phyloP scores from a whole-genome alignment of 2,329 filamentous ascomycete genomes.

The Purpureocillium takamizusanense region DNA sequence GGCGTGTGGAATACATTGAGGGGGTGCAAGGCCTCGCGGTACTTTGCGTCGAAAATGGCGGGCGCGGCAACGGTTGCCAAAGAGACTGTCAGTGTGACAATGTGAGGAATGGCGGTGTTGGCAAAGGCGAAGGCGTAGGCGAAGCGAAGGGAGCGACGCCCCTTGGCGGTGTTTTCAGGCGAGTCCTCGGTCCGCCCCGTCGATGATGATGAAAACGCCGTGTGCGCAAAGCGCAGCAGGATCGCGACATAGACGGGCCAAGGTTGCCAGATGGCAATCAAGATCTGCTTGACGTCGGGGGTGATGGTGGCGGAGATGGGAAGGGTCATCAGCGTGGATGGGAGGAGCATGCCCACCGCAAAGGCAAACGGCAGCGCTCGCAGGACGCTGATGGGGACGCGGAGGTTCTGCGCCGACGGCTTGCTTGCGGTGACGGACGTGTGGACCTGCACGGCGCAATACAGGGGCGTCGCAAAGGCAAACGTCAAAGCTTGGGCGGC shows the following conservation, averaged over 20 bases:
- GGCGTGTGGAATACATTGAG: conserved; percentile 6
- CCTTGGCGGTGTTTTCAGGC: conserved; percentile 1
- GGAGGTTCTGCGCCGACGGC: conserved; percentile 9
- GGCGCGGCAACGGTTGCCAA: conserved; percentile 6
- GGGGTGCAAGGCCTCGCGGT: conserved; percentile 7
- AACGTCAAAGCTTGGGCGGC: conserved; percentile 9
- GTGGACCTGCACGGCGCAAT: conserved; percentile 8
- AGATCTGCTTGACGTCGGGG: conserved; percentile 9
- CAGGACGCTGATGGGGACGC: conserved; percentile 8
- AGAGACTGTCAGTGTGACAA: conserved; percentile 4
- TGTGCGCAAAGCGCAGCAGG: conserved; percentile 4
- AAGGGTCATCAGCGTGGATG: conserved; percentile 6
- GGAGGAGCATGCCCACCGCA: conserved; percentile 7
- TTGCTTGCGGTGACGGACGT: conserved; percentile 4
- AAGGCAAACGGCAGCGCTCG: conserved; percentile 7
- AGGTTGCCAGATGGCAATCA: conserved; percentile 11
- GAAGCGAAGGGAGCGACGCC: conserved; percentile 4
- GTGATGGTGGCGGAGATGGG: conserved; percentile 6
- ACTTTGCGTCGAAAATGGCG: conserved; percentile 4
- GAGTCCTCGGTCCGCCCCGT: neutral
- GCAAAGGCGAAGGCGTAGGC: conserved; percentile 10
- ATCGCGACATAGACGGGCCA: conserved; percentile 11
- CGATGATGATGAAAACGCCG: conserved; percentile 1
- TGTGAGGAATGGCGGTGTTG: conserved; percentile 8
- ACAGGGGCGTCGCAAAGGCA: conserved; percentile 10